phyloP scores from a whole-genome alignment of 345 rosid genomes.

The Syzygium aqueum region DNA sequence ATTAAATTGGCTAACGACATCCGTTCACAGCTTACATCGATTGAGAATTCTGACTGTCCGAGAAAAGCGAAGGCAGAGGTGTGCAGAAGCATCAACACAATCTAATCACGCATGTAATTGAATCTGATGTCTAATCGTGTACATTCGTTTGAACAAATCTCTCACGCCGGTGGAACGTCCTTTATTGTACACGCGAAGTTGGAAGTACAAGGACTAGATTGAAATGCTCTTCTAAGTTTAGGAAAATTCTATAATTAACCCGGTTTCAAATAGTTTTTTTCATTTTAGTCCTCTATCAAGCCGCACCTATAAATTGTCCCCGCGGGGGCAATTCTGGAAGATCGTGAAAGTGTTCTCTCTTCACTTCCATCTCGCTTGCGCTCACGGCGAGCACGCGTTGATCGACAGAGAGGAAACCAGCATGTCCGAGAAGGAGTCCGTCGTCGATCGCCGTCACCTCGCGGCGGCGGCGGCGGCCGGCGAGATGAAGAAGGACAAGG shows the following conservation, averaged over 20 bases:
- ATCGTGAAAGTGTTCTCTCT: background rate
- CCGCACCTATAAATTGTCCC: background rate
- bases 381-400: background rate
- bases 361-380: background rate
- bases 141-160: background rate
- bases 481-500: conserved; percentile 21
- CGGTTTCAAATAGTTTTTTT: background rate
- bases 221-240: background rate
- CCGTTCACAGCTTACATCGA: fast-evolving
- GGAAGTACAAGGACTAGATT: background rate
- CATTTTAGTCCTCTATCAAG: background rate
- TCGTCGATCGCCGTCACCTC: background rate
- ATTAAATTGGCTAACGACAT: background rate
- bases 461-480: background rate
- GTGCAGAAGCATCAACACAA: background rate
- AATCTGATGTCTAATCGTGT: background rate
- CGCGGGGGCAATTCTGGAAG: background rate
- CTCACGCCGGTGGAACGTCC: background rate
- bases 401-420: background rate
- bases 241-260: background rate
- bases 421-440: background rate
- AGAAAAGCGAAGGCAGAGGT: background rate
- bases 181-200: background rate
- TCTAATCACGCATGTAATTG: background rate
- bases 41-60: no score